Evolutionary conservation across 257 asterid genomes (phyloP).

Genomic region (Penstemon barbatus): DNA sequence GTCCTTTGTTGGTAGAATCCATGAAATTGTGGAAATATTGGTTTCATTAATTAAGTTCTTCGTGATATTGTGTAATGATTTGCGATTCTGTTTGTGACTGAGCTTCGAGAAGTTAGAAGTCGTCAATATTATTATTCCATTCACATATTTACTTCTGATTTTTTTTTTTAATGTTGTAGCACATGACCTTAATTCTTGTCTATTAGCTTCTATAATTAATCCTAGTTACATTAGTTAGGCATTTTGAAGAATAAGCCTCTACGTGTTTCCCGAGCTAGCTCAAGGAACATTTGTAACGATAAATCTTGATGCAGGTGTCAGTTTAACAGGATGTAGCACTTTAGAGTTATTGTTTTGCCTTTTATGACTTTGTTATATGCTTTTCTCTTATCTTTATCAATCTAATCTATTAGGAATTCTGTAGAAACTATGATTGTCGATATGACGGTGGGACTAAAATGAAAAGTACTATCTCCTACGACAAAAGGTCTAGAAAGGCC

Average conservation of each 20-base stretch:
- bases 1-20: neutral
- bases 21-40: neutral
- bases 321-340: conserved; percentile 6
- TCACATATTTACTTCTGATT: neutral
- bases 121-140: neutral
- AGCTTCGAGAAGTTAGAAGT: conserved; percentile 18
- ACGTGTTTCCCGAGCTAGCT: conserved; percentile 18
- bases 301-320: conserved; percentile 18
- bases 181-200: conserved; percentile 9
- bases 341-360: conserved; percentile 15
- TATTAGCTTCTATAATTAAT: neutral
- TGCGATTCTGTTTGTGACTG: neutral
- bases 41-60: neutral
- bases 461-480: conserved; percentile 7
- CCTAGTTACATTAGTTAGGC: neutral
- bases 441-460: conserved; percentile 15
- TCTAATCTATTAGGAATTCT: conserved; percentile 14
- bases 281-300: conserved; percentile 27
- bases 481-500: conserved; percentile 11
- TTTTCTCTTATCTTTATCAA: conserved; percentile 24
- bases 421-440: conserved; percentile 11
- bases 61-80: neutral
- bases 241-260: neutral
- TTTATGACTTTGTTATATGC: neutral
- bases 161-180: neutral